phyloP scores from a whole-genome alignment of 225 moss, liverwort and hornwort genomes.

The Sphagnum contortum region DNA sequence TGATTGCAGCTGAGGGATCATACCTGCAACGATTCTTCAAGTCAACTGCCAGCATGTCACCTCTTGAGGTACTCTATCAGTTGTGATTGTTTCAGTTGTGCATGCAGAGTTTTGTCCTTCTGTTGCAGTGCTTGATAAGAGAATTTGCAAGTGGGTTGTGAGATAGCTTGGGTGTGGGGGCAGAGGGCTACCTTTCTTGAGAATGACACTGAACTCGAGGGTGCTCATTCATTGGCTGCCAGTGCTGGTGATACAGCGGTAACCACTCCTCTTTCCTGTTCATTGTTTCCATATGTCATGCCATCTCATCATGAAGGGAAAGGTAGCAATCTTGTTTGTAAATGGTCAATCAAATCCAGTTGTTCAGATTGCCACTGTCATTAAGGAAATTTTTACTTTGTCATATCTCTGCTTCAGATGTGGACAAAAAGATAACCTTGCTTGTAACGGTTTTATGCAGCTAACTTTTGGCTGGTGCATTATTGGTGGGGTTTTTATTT shows the following conservation, averaged over 20 bases:
- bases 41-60: conserved; percentile 50
- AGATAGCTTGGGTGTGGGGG: not conserved
- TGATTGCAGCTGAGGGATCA: conserved; percentile 55
- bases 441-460: too few species aligned
- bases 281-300: too few species aligned
- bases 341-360: too few species aligned
- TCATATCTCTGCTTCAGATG: too few species aligned
- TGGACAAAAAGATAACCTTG: too few species aligned
- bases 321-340: too few species aligned
- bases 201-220: conserved; percentile 62
- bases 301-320: too few species aligned
- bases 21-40: conserved; percentile 68
- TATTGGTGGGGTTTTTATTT: conserved; percentile 2
- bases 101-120: too few species aligned
- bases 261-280: conserved; percentile 6
- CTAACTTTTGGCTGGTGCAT: not conserved
- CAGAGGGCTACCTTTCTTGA: conserved; percentile 69
- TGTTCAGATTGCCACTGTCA: too few species aligned
- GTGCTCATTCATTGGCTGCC: conserved; percentile 71
- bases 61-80: conserved; percentile 41
- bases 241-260: conserved; percentile 70
- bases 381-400: too few species aligned
- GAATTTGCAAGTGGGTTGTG: not conserved
- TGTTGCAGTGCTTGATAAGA: not conserved
- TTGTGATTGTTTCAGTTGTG: too few species aligned